Conservation (phyloP, 768 basidiomycete species). For the Kwoniella dejecticola region DNA sequence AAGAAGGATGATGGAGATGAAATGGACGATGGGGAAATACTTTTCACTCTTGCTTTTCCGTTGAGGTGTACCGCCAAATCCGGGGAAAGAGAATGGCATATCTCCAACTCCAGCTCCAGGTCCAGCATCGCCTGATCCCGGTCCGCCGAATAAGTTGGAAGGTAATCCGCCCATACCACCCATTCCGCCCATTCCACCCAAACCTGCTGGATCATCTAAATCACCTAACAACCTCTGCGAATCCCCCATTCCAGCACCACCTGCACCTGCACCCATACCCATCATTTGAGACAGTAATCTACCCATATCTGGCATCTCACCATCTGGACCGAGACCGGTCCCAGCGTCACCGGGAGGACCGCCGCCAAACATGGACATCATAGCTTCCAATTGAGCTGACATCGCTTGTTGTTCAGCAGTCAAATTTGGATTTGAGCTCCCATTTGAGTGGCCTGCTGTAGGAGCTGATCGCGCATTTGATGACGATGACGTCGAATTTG, state of each 20-base stretch:
- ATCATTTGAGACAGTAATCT: conserved; percentile 41
- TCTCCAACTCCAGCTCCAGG: conserved; percentile 4
- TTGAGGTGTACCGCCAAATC: conserved; percentile 8
- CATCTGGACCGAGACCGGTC: conserved; percentile 1
- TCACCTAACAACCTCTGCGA: conserved; percentile 36
- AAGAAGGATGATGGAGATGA: conserved; percentile 40
- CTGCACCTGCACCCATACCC: conserved; percentile 18
- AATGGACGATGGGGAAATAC: conserved; percentile 50
- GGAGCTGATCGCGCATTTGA: no score
- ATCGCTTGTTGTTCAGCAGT: conserved; percentile 38
- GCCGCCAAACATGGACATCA: conserved; percentile 49
- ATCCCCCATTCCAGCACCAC: background rate
- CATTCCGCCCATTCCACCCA: conserved; percentile 23
- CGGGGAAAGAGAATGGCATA: conserved; percentile 21
- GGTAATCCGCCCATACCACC: conserved; percentile 14
- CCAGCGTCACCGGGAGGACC: conserved; percentile 10
- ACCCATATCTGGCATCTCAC: conserved; percentile 41
- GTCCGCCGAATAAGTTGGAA: conserved; percentile 21
- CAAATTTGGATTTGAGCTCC: background rate
- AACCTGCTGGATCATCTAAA: conserved; percentile 44
- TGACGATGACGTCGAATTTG: no score
- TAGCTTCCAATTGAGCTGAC: conserved; percentile 40
- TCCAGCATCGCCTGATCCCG: no score
- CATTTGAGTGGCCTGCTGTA: background rate
- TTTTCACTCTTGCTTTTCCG: conserved; percentile 35